Percentiles rank a stretch among this genome's conserved stretches.
These are phyloP conservation scores for Fusarium aywerte DNA, from an alignment of 2,329 filamentous ascomycete species.

Conservation along the genomic window DNA sequence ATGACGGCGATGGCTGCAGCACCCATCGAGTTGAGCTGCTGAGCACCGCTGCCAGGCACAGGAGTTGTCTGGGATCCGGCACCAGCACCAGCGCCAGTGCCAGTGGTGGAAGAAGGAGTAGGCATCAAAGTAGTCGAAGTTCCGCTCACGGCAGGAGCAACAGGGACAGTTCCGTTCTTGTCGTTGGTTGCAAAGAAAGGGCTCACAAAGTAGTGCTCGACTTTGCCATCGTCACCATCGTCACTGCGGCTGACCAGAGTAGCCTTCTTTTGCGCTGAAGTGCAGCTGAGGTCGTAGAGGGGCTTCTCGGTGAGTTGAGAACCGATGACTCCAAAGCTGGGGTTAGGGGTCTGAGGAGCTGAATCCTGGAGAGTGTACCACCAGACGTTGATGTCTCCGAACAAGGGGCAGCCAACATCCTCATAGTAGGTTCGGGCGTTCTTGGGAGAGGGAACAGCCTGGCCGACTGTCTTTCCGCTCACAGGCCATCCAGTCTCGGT, in stretches of 20 bases:
- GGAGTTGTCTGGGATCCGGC: conserved; percentile 14
- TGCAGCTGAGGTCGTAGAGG: conserved; percentile 70
- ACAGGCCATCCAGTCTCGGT: conserved; percentile 92
- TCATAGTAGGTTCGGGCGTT: conserved; percentile 87
- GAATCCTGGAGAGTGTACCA: conserved; percentile 83
- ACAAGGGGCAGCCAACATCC: conserved; percentile 77
- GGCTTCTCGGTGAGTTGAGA: conserved; percentile 63
- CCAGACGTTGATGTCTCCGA: conserved; percentile 74
- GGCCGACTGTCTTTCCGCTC: conserved; percentile 69
- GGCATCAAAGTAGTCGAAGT: conserved; percentile 29
- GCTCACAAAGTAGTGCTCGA: conserved; percentile 21
- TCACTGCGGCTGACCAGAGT: conserved; percentile 20
- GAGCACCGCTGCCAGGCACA: conserved; percentile 29
- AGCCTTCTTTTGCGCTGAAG: conserved; percentile 41
- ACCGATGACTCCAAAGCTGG: conserved; percentile 77
- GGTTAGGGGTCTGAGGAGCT: conserved; percentile 66
- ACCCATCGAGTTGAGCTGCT: conserved; percentile 48
- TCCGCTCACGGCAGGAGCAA: conserved; percentile 1
- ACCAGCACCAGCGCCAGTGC: conserved; percentile 27
- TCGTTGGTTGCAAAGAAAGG: conserved; percentile 27
- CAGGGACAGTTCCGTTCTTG: conserved; percentile 41
- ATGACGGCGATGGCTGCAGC: conserved; percentile 48
- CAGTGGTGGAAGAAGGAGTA: conserved; percentile 41
- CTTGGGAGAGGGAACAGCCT: conserved; percentile 69
- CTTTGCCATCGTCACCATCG: conserved; percentile 3